These are phyloP conservation scores for Pontederia crassipes DNA, from an alignment of 176 grass and related monocot species.

Conservation along the genomic window DNA sequence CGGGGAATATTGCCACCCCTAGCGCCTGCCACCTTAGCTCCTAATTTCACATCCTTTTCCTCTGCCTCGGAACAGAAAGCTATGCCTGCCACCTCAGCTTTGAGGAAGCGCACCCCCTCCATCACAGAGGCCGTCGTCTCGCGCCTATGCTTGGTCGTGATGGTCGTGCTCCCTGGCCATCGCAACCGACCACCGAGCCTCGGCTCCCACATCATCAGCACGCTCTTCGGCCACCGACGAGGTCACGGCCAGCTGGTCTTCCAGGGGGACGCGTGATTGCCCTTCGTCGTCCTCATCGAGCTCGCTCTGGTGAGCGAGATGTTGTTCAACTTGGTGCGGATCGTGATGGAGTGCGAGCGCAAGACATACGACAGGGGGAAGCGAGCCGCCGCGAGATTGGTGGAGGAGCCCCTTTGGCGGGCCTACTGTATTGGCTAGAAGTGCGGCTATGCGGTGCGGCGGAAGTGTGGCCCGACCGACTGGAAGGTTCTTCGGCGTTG, in stretches of 20 bases:
- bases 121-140: not conserved
- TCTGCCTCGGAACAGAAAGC: not conserved
- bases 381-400: not conserved
- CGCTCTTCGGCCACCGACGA: not conserved
- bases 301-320: not conserved
- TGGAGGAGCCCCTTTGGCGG: too few relatives aligned
- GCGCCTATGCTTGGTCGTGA: not conserved
- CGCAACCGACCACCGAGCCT: not conserved
- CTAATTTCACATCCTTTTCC: not conserved
- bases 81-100: too few relatives aligned
- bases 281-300: too few relatives aligned
- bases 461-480: not conserved
- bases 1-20: too few relatives aligned
- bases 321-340: not conserved
- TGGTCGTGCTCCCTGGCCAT: not conserved
- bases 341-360: not conserved
- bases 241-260: constrained; percentile 8
- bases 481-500: not conserved
- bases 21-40: not conserved
- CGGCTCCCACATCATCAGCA: not conserved
- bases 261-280: not conserved
- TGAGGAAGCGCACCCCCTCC: not conserved
- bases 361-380: not conserved
- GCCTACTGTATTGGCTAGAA: not conserved
- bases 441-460: not conserved